These are phyloP conservation scores for Rhizophagus clarus DNA, from an alignment of 192 early-diverging fungal species.

Conservation along the genomic window DNA sequence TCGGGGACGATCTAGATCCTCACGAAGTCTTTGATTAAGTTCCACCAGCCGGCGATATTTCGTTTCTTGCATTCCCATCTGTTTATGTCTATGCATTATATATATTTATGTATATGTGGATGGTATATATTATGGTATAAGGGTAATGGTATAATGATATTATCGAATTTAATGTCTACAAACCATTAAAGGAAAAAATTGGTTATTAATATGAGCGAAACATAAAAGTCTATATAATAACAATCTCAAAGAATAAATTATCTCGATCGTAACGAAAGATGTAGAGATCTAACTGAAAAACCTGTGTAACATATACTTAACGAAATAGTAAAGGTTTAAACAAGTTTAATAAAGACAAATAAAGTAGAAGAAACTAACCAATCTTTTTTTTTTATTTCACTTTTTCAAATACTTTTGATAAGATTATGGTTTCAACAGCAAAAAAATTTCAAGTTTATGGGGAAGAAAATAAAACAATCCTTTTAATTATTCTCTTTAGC, in stretches of 20 bases:
- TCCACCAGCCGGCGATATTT: constrained; percentile 21
- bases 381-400: not conserved
- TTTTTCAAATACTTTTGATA: not conserved
- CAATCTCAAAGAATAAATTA: too few relatives aligned
- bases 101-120: not conserved
- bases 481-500: not conserved
- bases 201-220: not conserved
- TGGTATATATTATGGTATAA: not conserved
- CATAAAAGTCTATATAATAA: not conserved
- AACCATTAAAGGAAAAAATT: not conserved
- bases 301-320: not conserved
- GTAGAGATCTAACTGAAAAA: not conserved
- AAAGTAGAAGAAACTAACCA: not conserved
- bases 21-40: constrained; percentile 28
- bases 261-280: not conserved
- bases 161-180: not conserved
- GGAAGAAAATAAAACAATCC: too few relatives aligned
- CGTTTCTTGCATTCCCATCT: constrained; percentile 6
- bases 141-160: not conserved
- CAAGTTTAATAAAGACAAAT: not conserved
- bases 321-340: not conserved
- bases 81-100: constrained; percentile 26
- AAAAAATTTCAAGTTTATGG: not conserved
- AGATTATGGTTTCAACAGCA: not conserved
- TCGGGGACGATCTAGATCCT: constrained; percentile 25